Conservation (phyloP, 345 rosid genomes). For the Mallotus nudiflorus region DNA sequence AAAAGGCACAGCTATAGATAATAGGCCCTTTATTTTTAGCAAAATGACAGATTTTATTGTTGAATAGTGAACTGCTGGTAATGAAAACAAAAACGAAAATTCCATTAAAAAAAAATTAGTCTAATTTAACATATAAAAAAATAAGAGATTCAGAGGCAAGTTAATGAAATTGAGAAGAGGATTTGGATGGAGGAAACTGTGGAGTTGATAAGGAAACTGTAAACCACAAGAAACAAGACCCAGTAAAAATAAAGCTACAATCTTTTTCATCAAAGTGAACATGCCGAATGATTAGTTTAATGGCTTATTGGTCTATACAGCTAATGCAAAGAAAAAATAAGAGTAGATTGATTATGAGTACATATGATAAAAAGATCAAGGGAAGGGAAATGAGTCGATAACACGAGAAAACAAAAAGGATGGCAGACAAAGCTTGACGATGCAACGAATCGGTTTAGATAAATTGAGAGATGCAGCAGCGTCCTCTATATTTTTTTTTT, state of each 20-base stretch:
- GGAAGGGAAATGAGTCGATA: too few relatives aligned
- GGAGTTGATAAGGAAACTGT: conserved; percentile 30
- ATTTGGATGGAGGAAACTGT: conserved; percentile 30
- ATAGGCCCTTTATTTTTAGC: too few relatives aligned
- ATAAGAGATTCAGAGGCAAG: conserved; percentile 40
- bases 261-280: not conserved
- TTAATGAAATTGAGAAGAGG: conserved; percentile 45
- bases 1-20: too few relatives aligned
- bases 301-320: too few relatives aligned
- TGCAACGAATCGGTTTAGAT: conserved; percentile 69
- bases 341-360: not conserved
- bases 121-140: too few relatives aligned
- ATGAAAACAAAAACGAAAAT: too few relatives aligned
- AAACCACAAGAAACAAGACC: not conserved
- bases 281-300: not conserved
- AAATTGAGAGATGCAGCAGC: not conserved
- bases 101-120: too few relatives aligned
- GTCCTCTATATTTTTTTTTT: conserved; percentile 16
- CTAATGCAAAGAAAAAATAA: conserved; percentile 1
- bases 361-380: too few relatives aligned
- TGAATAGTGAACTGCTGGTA: too few relatives aligned
- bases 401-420: too few relatives aligned
- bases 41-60: too few relatives aligned
- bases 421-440: conserved; percentile 79
- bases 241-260: not conserved